phyloP scores from a whole-genome alignment of 495 filamentous ascomycete genomes.

The Penicillium ochrochloron region DNA sequence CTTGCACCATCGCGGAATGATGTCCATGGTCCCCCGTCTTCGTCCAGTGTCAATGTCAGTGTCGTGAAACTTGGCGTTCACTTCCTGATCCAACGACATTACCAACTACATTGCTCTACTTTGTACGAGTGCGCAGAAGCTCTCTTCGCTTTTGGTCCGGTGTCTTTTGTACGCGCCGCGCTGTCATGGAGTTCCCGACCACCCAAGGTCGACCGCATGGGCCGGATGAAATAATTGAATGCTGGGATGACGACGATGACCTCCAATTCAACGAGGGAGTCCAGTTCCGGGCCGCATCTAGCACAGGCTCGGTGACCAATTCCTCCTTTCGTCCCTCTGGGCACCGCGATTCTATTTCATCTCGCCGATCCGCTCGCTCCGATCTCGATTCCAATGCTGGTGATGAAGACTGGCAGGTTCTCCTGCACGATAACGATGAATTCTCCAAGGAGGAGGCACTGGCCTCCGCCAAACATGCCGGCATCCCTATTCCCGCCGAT shows the following conservation, averaged over 20 bases:
- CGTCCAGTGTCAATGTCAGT: constrained; percentile 30
- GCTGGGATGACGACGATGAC: constrained; percentile 88
- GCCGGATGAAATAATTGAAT: constrained; percentile 67
- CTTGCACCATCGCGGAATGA: constrained; percentile 41
- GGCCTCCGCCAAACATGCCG: constrained; percentile 80
- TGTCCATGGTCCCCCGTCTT: constrained; percentile 27
- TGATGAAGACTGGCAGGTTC: constrained; percentile 86
- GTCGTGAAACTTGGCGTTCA: constrained; percentile 32
- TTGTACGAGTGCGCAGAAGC: background rate
- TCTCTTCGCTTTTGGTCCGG: constrained; percentile 3
- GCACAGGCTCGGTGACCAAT: constrained; percentile 58
- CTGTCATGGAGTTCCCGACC: constrained; percentile 60
- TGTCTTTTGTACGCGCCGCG: background rate
- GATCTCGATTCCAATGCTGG: constrained; percentile 74
- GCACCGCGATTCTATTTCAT: constrained; percentile 77
- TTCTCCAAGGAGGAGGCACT: constrained; percentile 81
- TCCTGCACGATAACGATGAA: constrained; percentile 79
- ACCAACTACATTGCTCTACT: constrained; percentile 9
- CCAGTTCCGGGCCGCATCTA: constrained; percentile 66
- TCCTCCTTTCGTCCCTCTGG: constrained; percentile 55
- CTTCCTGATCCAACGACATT: constrained; percentile 20
- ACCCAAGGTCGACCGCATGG: constrained; percentile 58
- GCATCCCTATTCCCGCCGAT: constrained; percentile 88
- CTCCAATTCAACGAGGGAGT: constrained; percentile 75
- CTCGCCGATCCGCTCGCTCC: constrained; percentile 75